Evolutionary conservation across 31 red algal species (phyloP).

Genomic region (Asparagopsis taxiformis): DNA sequence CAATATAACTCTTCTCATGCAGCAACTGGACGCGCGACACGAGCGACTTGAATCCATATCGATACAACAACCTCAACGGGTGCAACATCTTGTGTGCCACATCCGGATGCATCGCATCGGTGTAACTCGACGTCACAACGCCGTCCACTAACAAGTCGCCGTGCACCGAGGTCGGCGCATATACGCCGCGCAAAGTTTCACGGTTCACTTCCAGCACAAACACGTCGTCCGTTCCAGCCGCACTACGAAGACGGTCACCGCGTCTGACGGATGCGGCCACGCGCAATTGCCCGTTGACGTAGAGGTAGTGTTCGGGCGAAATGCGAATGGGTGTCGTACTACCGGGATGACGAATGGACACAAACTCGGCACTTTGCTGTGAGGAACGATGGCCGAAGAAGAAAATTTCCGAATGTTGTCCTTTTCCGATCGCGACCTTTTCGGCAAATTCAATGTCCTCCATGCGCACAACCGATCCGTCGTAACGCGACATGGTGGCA

Average conservation of each 20-base stretch:
- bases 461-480: slow-evolving; percentile 36
- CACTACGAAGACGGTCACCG: slow-evolving; percentile 56
- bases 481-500: slow-evolving; percentile 41
- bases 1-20: slow-evolving; percentile 34
- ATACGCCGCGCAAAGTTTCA: slow-evolving; percentile 28
- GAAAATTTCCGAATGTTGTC: slow-evolving; percentile 57
- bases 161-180: slow-evolving; percentile 56
- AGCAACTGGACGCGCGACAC: slow-evolving; percentile 38
- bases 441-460: slow-evolving; percentile 45
- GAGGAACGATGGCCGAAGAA: slow-evolving; percentile 62
- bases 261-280: slow-evolving; percentile 30
- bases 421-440: slow-evolving; percentile 55
- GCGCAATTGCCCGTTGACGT: slow-evolving; percentile 69
- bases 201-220: slow-evolving; percentile 15
- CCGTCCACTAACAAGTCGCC: slow-evolving; percentile 70
- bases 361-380: slow-evolving; percentile 25
- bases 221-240: slow-evolving; percentile 35
- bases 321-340: slow-evolving; percentile 30
- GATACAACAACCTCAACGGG: slow-evolving; percentile 50
- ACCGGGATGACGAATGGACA: slow-evolving; percentile 20
- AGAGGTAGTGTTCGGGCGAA: slow-evolving; percentile 67
- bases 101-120: slow-evolving; percentile 48
- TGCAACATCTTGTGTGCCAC: slow-evolving; percentile 50
- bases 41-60: slow-evolving; percentile 17
- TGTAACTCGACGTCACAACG: slow-evolving; percentile 66